Percentiles rank a stretch among this genome's conserved stretches.
Conservation (phyloP, 1,139 yeast species). For the Suhomyces ambrosiae region DNA sequence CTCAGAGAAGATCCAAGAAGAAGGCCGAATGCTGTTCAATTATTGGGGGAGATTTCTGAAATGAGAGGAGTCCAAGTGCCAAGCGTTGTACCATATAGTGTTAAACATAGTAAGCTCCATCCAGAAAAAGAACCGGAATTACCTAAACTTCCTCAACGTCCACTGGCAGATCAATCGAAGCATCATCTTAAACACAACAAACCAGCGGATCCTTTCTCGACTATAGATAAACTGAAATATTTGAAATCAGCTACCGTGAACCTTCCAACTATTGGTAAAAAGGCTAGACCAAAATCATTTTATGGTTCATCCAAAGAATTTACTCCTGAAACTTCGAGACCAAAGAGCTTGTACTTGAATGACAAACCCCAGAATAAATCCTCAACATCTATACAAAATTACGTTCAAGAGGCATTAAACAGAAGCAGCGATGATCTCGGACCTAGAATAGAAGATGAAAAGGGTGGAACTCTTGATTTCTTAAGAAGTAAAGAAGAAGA, state of each 20-base stretch:
- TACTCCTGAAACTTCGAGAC: slow-evolving; percentile 10
- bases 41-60: slow-evolving; percentile 66
- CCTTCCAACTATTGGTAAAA: slow-evolving; percentile 11
- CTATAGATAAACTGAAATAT: slow-evolving; percentile 41
- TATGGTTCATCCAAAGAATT: slow-evolving; percentile 12
- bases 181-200: slow-evolving; percentile 9
- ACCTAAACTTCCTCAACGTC: slow-evolving; percentile 5
- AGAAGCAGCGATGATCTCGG: slow-evolving; percentile 23
- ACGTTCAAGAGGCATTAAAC: slow-evolving; percentile 37
- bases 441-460: slow-evolving; percentile 7
- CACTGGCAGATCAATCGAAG: slow-evolving; percentile 4
- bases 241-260: slow-evolving; percentile 14
- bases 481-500: slow-evolving; percentile 52
- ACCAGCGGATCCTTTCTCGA: slow-evolving; percentile 39
- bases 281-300: slow-evolving; percentile 24
- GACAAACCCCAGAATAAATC: slow-evolving; percentile 16
- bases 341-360: slow-evolving; percentile 15
- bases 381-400: slow-evolving; percentile 35
- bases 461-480: slow-evolving; percentile 51
- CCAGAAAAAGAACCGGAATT: slow-evolving; percentile 1
- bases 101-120: slow-evolving; percentile 14
- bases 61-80: slow-evolving; percentile 63
- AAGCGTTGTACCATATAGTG: slow-evolving; percentile 43
- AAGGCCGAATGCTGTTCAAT: slow-evolving; percentile 73
- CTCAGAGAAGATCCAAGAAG: slow-evolving; percentile 68